Evolutionary conservation across 202 grass and related monocot genomes (phyloP).

Genomic region (Setaria viridis): DNA sequence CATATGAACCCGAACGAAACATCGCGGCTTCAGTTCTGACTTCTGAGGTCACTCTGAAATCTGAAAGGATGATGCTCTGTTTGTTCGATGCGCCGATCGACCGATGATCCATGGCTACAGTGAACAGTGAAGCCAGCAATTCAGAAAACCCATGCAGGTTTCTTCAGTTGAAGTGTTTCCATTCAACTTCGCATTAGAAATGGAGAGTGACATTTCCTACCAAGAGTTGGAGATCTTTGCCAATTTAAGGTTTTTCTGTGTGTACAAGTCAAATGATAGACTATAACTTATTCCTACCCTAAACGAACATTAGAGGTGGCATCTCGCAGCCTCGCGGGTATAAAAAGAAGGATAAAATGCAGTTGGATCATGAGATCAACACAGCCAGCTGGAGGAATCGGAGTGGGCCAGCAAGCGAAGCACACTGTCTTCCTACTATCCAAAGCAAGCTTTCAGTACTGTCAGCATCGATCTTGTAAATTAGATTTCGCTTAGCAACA

Average conservation of each 20-base stretch:
- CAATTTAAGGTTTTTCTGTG: neutral
- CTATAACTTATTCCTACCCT: neutral
- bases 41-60: no score
- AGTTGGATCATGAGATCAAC: conserved; percentile 12
- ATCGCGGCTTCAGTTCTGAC: no score
- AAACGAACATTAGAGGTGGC: neutral
- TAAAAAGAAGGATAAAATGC: neutral
- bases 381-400: conserved; percentile 25
- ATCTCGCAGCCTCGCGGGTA: no score
- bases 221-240: neutral
- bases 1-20: no score
- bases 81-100: no score
- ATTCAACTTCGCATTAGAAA: neutral
- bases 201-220: no score
- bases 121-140: neutral
- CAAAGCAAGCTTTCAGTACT: conserved; percentile 3
- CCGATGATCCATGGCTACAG: neutral
- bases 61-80: neutral
- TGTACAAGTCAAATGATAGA: neutral
- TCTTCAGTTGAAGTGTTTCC: neutral
- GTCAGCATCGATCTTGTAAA: neutral
- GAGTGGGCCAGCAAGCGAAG: neutral
- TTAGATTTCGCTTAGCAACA: conserved; percentile 5
- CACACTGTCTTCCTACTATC: neutral
- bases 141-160: neutral